Evolutionary conservation across 1,284 basidiomycete genomes (phyloP).

Genomic region (Tranzscheliella williamsii): DNA sequence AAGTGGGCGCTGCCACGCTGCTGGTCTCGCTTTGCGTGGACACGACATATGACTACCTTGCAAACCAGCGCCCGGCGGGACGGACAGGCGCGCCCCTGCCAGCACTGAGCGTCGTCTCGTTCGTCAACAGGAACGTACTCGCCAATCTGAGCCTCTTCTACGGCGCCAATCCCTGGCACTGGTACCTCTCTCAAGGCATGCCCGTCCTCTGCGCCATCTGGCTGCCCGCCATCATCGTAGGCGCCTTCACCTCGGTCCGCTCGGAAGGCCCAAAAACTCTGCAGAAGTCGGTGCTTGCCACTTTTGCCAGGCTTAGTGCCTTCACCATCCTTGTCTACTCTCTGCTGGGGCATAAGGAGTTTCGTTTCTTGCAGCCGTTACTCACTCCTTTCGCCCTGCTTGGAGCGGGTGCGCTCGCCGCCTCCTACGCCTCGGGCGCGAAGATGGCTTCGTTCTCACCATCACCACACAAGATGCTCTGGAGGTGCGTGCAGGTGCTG

Average conservation of each 20-base stretch:
- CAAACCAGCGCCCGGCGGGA: conserved; percentile 36
- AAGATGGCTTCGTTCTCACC: too few species aligned
- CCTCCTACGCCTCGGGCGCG: conserved; percentile 3
- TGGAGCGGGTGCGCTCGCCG: conserved; percentile 62
- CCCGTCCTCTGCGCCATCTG: conserved; percentile 74
- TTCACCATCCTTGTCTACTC: conserved; percentile 38
- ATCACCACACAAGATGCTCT: conserved; percentile 1
- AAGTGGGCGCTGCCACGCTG: conserved; percentile 61
- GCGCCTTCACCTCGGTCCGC: conserved; percentile 2
- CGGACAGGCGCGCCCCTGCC: conserved; percentile 46
- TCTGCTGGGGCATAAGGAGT: conserved; percentile 73
- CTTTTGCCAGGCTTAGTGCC: conserved; percentile 17
- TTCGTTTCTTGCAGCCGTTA: conserved; percentile 91
- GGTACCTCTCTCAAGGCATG: conserved; percentile 82
- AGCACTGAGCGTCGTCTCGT: conserved; percentile 79
- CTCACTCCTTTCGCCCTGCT: conserved; percentile 83
- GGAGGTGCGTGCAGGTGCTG: conserved; percentile 8
- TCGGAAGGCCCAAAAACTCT: background rate
- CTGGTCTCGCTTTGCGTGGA: conserved; percentile 67
- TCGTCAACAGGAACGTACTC: conserved; percentile 74
- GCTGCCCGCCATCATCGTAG: conserved; percentile 78
- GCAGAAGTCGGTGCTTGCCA: background rate
- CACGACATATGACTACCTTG: conserved; percentile 69
- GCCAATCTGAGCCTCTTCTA: conserved; percentile 81
- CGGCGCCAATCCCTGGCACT: conserved; percentile 82